Conservation (phyloP, 495 filamentous ascomycete genomes). For the Penicillium cosmopolitanum region DNA sequence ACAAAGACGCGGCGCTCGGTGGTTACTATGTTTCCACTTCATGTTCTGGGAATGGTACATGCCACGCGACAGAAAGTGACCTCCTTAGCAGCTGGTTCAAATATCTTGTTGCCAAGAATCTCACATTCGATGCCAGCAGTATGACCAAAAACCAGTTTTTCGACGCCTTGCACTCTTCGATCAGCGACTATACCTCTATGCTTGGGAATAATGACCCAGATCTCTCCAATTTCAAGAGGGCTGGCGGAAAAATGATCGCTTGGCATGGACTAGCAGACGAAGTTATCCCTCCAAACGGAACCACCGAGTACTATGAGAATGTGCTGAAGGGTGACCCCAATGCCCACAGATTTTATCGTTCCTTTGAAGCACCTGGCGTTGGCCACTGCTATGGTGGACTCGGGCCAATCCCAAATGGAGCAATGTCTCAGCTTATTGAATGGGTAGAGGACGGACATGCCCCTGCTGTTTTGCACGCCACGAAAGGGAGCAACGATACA, state of each 20-base stretch:
- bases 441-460: conserved; percentile 5
- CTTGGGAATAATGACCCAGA: background rate
- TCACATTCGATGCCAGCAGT: background rate
- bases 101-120: background rate
- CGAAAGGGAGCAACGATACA: background rate
- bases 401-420: background rate
- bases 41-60: background rate
- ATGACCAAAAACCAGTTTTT: background rate
- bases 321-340: background rate
- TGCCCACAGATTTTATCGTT: conserved; percentile 8
- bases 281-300: background rate
- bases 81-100: background rate
- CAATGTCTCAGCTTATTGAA: background rate
- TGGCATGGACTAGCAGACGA: background rate
- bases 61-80: background rate
- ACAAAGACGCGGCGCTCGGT: background rate
- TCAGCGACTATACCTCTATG: background rate
- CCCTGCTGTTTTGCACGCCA: background rate
- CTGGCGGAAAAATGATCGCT: background rate
- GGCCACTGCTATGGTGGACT: conserved; percentile 4
- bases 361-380: conserved; percentile 9
- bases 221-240: background rate
- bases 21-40: background rate
- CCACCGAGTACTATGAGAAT: background rate
- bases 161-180: background rate